phyloP scores from a whole-genome alignment of 1,284 basidiomycete species.

The Cryptococcus jaspeensis region DNA sequence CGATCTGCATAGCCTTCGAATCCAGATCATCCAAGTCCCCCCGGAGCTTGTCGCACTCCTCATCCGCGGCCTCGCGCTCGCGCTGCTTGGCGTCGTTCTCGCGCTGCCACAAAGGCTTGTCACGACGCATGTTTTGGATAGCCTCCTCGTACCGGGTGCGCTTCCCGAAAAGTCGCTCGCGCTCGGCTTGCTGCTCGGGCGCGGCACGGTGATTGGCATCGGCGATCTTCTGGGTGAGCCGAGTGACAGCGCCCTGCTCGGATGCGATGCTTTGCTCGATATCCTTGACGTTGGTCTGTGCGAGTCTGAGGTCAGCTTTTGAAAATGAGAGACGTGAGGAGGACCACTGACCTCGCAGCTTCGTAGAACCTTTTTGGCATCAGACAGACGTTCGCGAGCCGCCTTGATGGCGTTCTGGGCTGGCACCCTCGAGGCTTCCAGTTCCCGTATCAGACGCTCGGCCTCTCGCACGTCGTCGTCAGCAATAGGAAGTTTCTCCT shows the following conservation, averaged over 20 bases:
- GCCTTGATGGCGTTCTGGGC: too few relatives aligned
- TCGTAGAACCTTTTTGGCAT: too few relatives aligned
- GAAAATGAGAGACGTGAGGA: too few relatives aligned
- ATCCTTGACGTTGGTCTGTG: slow-evolving; percentile 3
- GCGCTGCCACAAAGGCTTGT: slow-evolving; percentile 9
- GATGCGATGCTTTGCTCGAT: slow-evolving; percentile 9
- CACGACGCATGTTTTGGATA: slow-evolving; percentile 3
- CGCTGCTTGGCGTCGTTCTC: background rate
- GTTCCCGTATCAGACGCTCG: too few relatives aligned
- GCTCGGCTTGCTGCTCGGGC: slow-evolving; percentile 6
- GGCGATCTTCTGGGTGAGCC: slow-evolving; percentile 9
- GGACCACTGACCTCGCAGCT: too few relatives aligned
- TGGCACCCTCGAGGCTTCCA: too few relatives aligned
- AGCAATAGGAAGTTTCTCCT: too few relatives aligned
- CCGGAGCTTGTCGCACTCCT: slow-evolving; percentile 3
- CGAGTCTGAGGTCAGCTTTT: too few relatives aligned
- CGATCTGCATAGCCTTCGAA: slow-evolving; percentile 54
- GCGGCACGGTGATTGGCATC: slow-evolving; percentile 9
- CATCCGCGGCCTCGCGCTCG: slow-evolving; percentile 1
- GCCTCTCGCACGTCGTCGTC: too few relatives aligned
- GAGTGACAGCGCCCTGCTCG: slow-evolving; percentile 7
- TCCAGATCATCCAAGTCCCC: too few relatives aligned
- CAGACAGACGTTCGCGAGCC: too few relatives aligned
- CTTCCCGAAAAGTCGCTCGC: background rate
- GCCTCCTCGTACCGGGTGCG: slow-evolving; percentile 11